A percentile compares a stretch with the other conserved stretches of the same genome.
phyloP scores from a whole-genome alignment of 257 asterid species.

The Henckelia pumila region DNA sequence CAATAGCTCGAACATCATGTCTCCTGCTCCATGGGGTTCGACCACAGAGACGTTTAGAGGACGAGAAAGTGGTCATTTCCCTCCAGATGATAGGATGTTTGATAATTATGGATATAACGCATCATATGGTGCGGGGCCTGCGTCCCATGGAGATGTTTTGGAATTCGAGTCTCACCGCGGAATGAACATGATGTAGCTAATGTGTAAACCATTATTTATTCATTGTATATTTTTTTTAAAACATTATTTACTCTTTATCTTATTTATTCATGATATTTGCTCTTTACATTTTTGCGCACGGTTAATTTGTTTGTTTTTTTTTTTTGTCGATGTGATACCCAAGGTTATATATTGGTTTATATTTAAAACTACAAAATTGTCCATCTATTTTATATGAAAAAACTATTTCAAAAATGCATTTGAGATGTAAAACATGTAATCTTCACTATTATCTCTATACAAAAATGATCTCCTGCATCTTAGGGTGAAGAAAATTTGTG shows the following conservation, averaged over 20 bases:
- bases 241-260: neutral
- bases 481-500: too few relatives aligned
- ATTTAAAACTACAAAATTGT: too few relatives aligned
- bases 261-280: neutral
- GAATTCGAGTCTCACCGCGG: slow-evolving; percentile 64
- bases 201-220: slow-evolving; percentile 16
- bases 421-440: too few relatives aligned
- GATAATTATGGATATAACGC: slow-evolving; percentile 58
- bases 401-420: too few relatives aligned
- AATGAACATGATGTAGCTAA: slow-evolving; percentile 52
- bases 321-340: too few relatives aligned
- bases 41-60: slow-evolving; percentile 49
- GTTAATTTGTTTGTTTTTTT: too few relatives aligned
- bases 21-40: slow-evolving; percentile 65
- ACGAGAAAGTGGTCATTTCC: slow-evolving; percentile 52
- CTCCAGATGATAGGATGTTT: slow-evolving; percentile 49
- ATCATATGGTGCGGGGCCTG: slow-evolving; percentile 38
- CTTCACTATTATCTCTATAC: too few relatives aligned
- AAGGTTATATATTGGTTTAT: too few relatives aligned
- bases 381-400: too few relatives aligned
- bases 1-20: slow-evolving; percentile 44
- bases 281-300: neutral
- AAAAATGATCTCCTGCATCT: too few relatives aligned
- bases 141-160: slow-evolving; percentile 50
- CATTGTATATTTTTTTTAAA: neutral